phyloP scores from a whole-genome alignment of 1,139 yeast genomes.

The Pichia kudriavzevii region DNA sequence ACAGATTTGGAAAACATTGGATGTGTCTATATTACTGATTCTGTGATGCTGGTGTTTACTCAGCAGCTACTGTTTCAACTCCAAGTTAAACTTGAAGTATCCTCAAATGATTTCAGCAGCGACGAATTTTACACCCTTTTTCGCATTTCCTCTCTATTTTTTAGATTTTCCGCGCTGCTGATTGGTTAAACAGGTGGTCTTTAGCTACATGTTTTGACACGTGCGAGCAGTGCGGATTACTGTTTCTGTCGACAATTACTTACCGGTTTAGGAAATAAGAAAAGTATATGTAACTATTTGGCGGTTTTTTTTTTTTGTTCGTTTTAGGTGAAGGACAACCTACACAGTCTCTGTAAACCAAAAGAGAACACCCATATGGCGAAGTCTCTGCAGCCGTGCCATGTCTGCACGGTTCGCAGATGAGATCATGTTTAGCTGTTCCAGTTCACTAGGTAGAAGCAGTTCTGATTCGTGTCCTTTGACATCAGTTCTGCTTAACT shows the following conservation, averaged over 20 bases:
- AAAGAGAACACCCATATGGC: constrained; percentile 47
- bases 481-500: constrained; percentile 85
- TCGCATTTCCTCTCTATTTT: background rate
- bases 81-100: too few species aligned
- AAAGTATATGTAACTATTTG: too few species aligned
- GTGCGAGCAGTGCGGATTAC: background rate
- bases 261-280: too few species aligned
- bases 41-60: too few species aligned
- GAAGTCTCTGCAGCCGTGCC: constrained; percentile 48
- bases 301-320: too few species aligned
- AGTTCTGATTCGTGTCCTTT: constrained; percentile 73
- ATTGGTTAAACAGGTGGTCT: constrained; percentile 5
- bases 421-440: constrained; percentile 57
- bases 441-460: constrained; percentile 65
- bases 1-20: constrained; percentile 14
- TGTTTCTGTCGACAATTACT: too few species aligned
- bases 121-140: too few species aligned
- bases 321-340: background rate
- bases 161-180: constrained; percentile 7
- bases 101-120: too few species aligned
- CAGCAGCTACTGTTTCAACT: too few species aligned
- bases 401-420: constrained; percentile 47
- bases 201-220: too few species aligned
- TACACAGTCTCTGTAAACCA: constrained; percentile 27
- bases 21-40: background rate